A percentile compares a stretch with the other conserved stretches of the same genome.
These are phyloP conservation scores for Ceratocystis cacaofunesta DNA, from an alignment of 2,329 filamentous ascomycete genomes.

Conservation along the genomic window DNA sequence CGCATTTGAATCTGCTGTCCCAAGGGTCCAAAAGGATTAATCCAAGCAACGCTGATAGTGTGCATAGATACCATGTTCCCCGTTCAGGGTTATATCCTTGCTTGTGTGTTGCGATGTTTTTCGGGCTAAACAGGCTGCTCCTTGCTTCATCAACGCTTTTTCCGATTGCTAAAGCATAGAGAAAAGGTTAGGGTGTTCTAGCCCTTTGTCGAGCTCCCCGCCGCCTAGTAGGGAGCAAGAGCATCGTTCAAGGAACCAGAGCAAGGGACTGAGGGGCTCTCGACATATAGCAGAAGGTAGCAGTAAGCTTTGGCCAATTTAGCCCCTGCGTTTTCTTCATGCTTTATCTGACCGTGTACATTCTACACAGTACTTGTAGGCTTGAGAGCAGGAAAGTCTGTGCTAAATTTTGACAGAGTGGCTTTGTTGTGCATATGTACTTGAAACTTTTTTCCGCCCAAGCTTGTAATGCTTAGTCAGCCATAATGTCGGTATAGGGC, in stretches of 20 bases:
- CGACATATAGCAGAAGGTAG: neutral
- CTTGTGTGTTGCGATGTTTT: neutral
- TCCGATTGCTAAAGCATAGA: neutral
- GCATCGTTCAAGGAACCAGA: neutral
- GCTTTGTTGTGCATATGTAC: neutral
- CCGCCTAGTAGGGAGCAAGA: neutral
- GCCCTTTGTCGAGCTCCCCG: neutral
- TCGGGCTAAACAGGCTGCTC: neutral
- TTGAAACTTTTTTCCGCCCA: neutral
- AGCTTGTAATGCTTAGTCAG: no score
- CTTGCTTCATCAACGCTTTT: neutral
- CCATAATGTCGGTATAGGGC: neutral
- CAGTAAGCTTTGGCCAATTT: neutral
- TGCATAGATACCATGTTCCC: neutral
- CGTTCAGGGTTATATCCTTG: neutral
- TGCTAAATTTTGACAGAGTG: neutral
- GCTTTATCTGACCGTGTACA: neutral
- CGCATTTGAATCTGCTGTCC: neutral
- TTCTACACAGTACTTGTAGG: neutral
- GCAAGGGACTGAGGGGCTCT: neutral
- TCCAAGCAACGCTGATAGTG: neutral
- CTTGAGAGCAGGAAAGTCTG: neutral
- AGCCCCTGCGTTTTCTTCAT: constrained; percentile 1
- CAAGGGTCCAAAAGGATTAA: neutral
- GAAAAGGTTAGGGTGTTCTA: neutral